Evolutionary conservation across 192 early-diverging fungal species (phyloP).

Genomic region (Mortierella alpina): DNA sequence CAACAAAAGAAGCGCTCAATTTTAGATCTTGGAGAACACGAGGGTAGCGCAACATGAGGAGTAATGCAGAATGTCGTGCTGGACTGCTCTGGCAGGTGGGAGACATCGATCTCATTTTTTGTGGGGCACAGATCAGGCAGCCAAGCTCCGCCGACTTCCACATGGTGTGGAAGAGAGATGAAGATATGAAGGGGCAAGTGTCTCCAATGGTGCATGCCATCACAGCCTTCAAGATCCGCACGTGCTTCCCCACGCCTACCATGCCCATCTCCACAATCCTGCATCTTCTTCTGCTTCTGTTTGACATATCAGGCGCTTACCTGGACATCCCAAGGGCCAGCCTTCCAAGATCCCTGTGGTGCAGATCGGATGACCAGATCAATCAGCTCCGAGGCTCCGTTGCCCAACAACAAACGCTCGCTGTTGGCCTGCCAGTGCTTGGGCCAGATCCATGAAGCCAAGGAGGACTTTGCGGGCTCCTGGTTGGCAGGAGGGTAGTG

Average conservation of each 20-base stretch:
- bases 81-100: too few relatives aligned
- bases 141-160: too few relatives aligned
- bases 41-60: neutral
- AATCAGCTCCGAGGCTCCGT: slow-evolving; percentile 92
- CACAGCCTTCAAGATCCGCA: neutral
- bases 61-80: neutral
- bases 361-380: slow-evolving; percentile 87
- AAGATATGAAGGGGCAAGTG: neutral
- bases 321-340: slow-evolving; percentile 83
- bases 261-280: neutral
- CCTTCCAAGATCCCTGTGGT: slow-evolving; percentile 83
- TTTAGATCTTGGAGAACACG: too few relatives aligned
- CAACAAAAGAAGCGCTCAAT: neutral
- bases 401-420: slow-evolving; percentile 82
- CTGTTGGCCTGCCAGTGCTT: slow-evolving; percentile 63
- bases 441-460: slow-evolving; percentile 87
- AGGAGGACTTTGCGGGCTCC: slow-evolving; percentile 86
- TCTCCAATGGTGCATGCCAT: neutral
- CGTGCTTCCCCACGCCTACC: neutral
- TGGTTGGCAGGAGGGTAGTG: slow-evolving; percentile 94
- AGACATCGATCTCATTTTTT: too few relatives aligned
- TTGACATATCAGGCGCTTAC: slow-evolving; percentile 32
- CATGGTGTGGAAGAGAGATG: too few relatives aligned
- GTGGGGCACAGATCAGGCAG: too few relatives aligned
- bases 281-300: neutral